Percentiles rank a stretch among this genome's conserved stretches.
These are phyloP conservation scores for Metschnikowia rubicola DNA, from an alignment of 805 yeast genomes.

Conservation along the genomic window DNA sequence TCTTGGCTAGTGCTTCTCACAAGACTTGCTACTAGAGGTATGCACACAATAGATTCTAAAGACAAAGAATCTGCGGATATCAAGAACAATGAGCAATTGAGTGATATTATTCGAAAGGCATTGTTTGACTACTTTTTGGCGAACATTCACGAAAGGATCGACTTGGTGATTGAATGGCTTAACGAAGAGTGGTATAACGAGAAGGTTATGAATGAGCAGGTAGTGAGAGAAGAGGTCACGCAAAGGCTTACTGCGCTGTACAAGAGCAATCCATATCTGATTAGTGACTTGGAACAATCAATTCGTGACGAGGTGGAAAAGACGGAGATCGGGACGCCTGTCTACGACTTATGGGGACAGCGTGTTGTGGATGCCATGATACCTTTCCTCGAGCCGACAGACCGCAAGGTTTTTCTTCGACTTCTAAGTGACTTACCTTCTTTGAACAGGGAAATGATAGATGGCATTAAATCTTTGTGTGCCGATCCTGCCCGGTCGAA, in stretches of 20 bases:
- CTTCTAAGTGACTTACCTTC: slow-evolving; percentile 84
- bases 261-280: slow-evolving; percentile 15
- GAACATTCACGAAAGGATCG: slow-evolving; percentile 69
- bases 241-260: slow-evolving; percentile 15
- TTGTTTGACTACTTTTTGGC: slow-evolving; percentile 69
- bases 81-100: slow-evolving; percentile 36
- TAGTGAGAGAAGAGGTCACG: slow-evolving; percentile 18
- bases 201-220: slow-evolving; percentile 37
- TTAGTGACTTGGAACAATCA: slow-evolving; percentile 15
- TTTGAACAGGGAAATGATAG: slow-evolving; percentile 58
- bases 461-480: slow-evolving; percentile 68
- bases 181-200: slow-evolving; percentile 91
- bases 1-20: slow-evolving; percentile 77
- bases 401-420: slow-evolving; percentile 76
- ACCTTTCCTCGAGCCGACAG: slow-evolving; percentile 79
- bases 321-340: slow-evolving; percentile 34
- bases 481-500: slow-evolving; percentile 79
- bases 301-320: slow-evolving; percentile 18
- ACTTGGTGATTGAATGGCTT: slow-evolving; percentile 83
- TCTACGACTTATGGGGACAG: slow-evolving; percentile 66
- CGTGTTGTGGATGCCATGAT: slow-evolving; percentile 73
- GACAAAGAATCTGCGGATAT: slow-evolving; percentile 25
- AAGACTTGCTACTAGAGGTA: slow-evolving; percentile 81
- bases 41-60: slow-evolving; percentile 29
- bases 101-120: slow-evolving; percentile 64